These are phyloP conservation scores for Peziza echinospora DNA, from an alignment of 495 filamentous ascomycete species.

Conservation along the genomic window DNA sequence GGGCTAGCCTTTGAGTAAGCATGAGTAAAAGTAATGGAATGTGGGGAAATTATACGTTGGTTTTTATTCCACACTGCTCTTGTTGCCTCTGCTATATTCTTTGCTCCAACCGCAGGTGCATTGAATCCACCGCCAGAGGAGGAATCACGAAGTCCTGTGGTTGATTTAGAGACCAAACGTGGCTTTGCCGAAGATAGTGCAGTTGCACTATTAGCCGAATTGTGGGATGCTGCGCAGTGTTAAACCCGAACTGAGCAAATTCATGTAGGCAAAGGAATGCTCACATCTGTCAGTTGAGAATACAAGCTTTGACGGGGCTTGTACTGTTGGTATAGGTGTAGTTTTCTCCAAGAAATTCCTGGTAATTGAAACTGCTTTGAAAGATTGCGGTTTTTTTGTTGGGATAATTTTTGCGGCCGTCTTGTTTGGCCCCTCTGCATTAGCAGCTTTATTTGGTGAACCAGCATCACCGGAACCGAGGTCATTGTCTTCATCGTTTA, in stretches of 20 bases:
- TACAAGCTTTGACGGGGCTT: conserved; percentile 27
- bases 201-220: conserved; percentile 21
- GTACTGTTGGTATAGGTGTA: conserved; percentile 19
- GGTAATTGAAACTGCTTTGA: conserved; percentile 89
- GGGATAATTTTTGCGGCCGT: conserved; percentile 28
- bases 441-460: not conserved
- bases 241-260: not conserved
- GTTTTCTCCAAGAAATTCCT: conserved; percentile 56
- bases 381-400: conserved; percentile 63
- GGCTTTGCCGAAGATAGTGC: conserved; percentile 24
- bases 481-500: not conserved
- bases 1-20: conserved; percentile 32
- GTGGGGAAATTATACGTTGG: conserved; percentile 74
- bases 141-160: conserved; percentile 26
- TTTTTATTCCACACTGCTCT: conserved; percentile 89
- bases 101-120: not conserved
- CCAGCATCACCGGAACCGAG: not conserved
- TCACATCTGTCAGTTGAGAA: not conserved
- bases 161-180: conserved; percentile 32
- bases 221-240: not conserved
- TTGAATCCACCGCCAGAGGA: conserved; percentile 14
- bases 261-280: not conserved
- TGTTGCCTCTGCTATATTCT: conserved; percentile 23
- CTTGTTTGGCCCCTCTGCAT: conserved; percentile 10
- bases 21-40: no score